Evolutionary conservation across 495 filamentous ascomycete genomes (phyloP), one percentile per base, ranked within the genome.

Genomic region (Penicillium dipodomyicola): DNA sequence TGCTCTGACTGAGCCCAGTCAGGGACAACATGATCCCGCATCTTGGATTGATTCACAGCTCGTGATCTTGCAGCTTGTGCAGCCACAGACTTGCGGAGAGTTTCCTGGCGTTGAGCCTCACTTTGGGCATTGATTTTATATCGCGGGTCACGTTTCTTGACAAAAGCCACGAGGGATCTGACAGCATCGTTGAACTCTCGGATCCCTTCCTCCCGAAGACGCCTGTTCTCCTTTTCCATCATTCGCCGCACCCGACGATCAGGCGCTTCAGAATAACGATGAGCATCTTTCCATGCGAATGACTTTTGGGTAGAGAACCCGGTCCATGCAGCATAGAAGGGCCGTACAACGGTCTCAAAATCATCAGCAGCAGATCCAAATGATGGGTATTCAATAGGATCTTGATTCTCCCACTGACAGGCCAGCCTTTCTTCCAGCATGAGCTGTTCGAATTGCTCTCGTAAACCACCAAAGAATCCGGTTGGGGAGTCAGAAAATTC

Each of bases 221-320:
- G 86, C 61, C 85, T 90, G 70, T 99, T 99, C 72, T 96, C 92
- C 68, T 96, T 96, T 67, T 97, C 95, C 85, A 97, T 94, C 56
- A 90, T 62, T 48, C 95, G 80, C 58, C 95, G 84, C 25, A 88
- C 74, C 37, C 87, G 83, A 49, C 94, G 85, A 73, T 99, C 94
- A 11, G 89, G 91, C 1, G 92, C 93, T 51, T 97, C 91, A 0
- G 85, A 86, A 43, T 87, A 80, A 35, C 87, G 84, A 67, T 93
- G 93, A 45, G 77, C 74, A 69, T 99, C 92, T 65, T 83, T 88
- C 94, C 94, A 99, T 7, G 89, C 77, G 61, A 96, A 99, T 3
- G 80, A 80, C 67, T 97, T 97, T 46, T 71, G 82, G 1, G 95
- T 97, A 2, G 86, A 79, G 68, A 99, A 99, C 25, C 78, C 78